phyloP scores from a whole-genome alignment of 1,139 yeast genomes.

The Saccharomycopsis phalli region DNA sequence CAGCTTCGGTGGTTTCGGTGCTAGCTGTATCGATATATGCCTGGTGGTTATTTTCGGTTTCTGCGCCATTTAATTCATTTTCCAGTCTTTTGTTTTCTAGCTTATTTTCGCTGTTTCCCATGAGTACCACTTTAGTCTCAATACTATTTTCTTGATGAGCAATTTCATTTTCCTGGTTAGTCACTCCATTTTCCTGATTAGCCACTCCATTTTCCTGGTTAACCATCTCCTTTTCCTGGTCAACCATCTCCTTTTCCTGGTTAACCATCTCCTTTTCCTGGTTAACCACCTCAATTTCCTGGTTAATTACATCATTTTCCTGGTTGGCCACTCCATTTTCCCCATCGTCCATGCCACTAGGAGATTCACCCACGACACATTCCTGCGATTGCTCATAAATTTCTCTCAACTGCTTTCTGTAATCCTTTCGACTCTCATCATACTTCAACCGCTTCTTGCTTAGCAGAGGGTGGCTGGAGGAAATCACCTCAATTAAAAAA shows the following conservation, averaged over 20 bases:
- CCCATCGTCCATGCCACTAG: neutral
- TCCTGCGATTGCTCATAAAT: neutral
- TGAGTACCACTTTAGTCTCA: no score
- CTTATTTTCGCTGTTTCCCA: no score
- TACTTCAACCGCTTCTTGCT: slow-evolving; percentile 3
- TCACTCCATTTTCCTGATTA: slow-evolving; percentile 6
- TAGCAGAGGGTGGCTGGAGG: slow-evolving; percentile 2
- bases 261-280: neutral
- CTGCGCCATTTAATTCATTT: no score
- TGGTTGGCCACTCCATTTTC: neutral
- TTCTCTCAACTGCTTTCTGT: slow-evolving; percentile 7
- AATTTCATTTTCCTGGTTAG: slow-evolving; percentile 10
- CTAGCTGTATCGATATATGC: no score
- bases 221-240: neutral
- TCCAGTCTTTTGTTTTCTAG: no score
- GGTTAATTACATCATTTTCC: neutral
- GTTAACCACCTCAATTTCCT: no score
- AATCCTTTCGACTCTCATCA: slow-evolving; percentile 4
- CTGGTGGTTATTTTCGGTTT: no score
- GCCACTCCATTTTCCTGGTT: neutral
- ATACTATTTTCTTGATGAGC: neutral
- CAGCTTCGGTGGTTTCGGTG: slow-evolving; percentile 20
- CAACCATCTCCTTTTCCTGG: neutral
- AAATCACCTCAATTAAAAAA: slow-evolving; percentile 25
- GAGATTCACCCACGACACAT: neutral